Evolutionary conservation across 805 yeast species (phyloP), one percentile per base, ranked within the genome.

Genomic region (Ogataea pilisensis): DNA sequence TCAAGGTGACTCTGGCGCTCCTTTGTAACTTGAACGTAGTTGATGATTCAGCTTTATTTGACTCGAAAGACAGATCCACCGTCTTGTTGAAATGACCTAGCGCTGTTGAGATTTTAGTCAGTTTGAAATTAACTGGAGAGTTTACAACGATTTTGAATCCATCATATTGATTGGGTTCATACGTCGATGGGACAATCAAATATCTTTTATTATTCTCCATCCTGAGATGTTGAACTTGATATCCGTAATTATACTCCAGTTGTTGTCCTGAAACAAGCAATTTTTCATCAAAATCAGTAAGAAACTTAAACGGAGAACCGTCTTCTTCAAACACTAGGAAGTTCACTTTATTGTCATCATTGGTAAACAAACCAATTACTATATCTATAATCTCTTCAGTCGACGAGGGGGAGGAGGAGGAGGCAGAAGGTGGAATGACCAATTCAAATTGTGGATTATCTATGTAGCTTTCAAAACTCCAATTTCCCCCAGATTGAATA

Each of bases 381-480:
- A 50, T 30, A 2, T 58, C 27, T 9, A 51, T 51, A 2, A 58
- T 45, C 4, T 13, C 14, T 8, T 24, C 11, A 8, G 26, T 24
- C 26, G 11, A 24, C 7, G 26, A 24, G 26, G 7, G 7, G 11
- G 7, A 7, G 11, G 26, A 11, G 26, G 26, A 22, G 9, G 26
- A 11, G 9, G 11, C 42, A 2, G 39, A 27, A 0, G 60, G 54
- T 11, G 55, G 54, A 1, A 72, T 28, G 8, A 47, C 53, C 37
- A 72, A 30, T 24, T 55, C 61, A 44, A 64, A 78, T 46, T 79
- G 85, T 0, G 87, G 87, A 46, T 82, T 82, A 8, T 63, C 51
- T 17, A 73, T 52, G 48, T 68, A 82, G 0, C 72, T 57, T 6
- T 71, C 62, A 19, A 63, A 43, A 0, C 71, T 44, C 76, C 79